Evolutionary conservation across 768 basidiomycete species (phyloP).

Genomic region (Termitomyces sp.): DNA sequence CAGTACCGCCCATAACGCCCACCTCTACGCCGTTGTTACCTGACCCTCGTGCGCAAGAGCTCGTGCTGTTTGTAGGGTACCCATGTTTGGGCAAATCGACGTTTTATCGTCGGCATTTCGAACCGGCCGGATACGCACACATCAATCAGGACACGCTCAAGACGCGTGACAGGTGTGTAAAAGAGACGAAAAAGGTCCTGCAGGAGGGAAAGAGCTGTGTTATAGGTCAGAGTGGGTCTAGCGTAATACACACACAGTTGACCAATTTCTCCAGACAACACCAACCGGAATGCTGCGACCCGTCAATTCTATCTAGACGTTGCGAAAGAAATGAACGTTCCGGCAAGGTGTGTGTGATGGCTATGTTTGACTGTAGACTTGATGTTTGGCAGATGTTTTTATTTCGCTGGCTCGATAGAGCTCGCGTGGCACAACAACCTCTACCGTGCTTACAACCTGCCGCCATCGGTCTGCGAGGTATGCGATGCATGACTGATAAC

Average conservation of each 20-base stretch:
- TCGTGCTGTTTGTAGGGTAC: constrained; percentile 47
- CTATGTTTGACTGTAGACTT: neutral
- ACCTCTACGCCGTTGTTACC: constrained; percentile 47
- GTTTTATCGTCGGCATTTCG: constrained; percentile 70
- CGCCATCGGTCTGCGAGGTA: constrained; percentile 41
- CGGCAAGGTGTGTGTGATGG: constrained; percentile 42
- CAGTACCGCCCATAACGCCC: constrained; percentile 48
- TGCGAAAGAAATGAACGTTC: constrained; percentile 47
- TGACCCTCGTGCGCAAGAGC: constrained; percentile 27
- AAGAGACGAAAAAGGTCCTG: constrained; percentile 51
- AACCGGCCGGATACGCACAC: constrained; percentile 63
- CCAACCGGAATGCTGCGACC: constrained; percentile 72
- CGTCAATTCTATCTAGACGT: constrained; percentile 68
- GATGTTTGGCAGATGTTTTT: constrained; percentile 49
- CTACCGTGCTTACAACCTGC: constrained; percentile 69
- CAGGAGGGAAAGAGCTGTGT: constrained; percentile 60
- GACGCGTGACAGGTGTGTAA: constrained; percentile 71
- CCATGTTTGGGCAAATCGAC: constrained; percentile 73
- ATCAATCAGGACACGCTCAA: constrained; percentile 84
- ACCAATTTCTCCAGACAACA: constrained; percentile 80
- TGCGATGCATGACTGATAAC: constrained; percentile 6
- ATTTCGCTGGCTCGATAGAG: constrained; percentile 71
- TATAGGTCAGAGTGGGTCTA: constrained; percentile 49
- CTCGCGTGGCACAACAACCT: constrained; percentile 93
- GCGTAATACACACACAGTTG: too few relatives aligned